A percentile compares a stretch with the other conserved stretches of the same genome.
Evolutionary conservation across 441 rosid genomes (phyloP).

Genomic region (Mallotus japonicus): DNA sequence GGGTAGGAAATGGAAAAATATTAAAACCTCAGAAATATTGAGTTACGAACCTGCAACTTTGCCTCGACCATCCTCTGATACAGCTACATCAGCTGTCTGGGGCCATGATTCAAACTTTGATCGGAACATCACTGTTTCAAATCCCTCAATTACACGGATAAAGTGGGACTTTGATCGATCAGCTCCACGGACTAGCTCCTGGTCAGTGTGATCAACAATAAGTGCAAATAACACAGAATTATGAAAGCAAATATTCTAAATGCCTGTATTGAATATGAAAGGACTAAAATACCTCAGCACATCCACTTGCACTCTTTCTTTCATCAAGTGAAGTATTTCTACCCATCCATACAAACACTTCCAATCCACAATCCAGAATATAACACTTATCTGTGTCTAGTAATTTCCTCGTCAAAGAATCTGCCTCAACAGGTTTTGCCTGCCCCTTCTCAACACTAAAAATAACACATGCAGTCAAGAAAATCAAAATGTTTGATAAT

Average conservation of each 20-base stretch:
- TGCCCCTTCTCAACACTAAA: constrained; percentile 84
- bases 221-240: constrained; percentile 19
- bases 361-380: constrained; percentile 77
- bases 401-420: constrained; percentile 68
- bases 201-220: constrained; percentile 29
- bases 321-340: constrained; percentile 71
- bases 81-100: constrained; percentile 47
- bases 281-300: constrained; percentile 63
- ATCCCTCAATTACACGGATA: constrained; percentile 88
- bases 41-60: constrained; percentile 83
- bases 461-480: constrained; percentile 33
- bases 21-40: constrained; percentile 14
- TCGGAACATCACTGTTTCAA: constrained; percentile 83
- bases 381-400: constrained; percentile 77
- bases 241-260: constrained; percentile 20
- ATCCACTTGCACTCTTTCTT: constrained; percentile 79
- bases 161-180: constrained; percentile 60
- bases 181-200: constrained; percentile 60
- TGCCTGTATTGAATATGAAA: constrained; percentile 16
- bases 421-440: constrained; percentile 58
- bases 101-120: constrained; percentile 94
- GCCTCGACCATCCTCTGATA: constrained; percentile 90
- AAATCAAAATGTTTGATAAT: background rate
- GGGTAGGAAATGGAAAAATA: constrained; percentile 1
- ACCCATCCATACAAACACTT: constrained; percentile 93